These are phyloP conservation scores for Tetrapisispora nanseiensis DNA, from an alignment of 805 yeast species.

Conservation along the genomic window DNA sequence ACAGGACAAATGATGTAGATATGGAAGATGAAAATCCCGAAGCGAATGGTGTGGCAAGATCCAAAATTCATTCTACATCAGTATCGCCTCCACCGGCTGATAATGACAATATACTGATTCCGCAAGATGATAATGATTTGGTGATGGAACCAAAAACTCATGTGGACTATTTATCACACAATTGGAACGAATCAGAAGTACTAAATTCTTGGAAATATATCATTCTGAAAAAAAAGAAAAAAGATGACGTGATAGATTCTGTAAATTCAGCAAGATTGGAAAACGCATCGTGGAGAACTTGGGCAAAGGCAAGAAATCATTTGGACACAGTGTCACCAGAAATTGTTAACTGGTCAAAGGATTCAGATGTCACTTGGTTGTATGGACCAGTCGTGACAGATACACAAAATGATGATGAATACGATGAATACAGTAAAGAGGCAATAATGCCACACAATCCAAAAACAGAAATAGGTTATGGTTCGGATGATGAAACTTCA, in stretches of 20 bases:
- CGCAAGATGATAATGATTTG: conserved; percentile 82
- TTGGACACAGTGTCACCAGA: conserved; percentile 81
- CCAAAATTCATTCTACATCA: conserved; percentile 16
- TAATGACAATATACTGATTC: conserved; percentile 27
- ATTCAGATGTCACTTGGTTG: conserved; percentile 94
- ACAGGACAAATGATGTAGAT: not conserved
- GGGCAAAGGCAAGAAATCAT: conserved; percentile 85
- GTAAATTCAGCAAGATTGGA: conserved; percentile 75
- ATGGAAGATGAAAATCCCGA: conserved; percentile 2
- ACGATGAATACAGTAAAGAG: conserved; percentile 1
- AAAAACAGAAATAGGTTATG: conserved; percentile 25
- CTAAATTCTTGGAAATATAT: conserved; percentile 94
- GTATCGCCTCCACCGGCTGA: conserved; percentile 31
- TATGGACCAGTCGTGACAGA: conserved; percentile 65
- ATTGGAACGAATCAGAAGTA: conserved; percentile 92
- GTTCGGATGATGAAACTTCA: conserved; percentile 32
- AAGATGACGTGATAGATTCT: conserved; percentile 40
- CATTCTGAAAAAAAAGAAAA: conserved; percentile 55
- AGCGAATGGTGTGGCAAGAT: conserved; percentile 2
- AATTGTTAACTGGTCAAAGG: conserved; percentile 91
- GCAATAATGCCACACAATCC: not conserved
- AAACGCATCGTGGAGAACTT: conserved; percentile 94
- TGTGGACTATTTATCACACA: conserved; percentile 89
- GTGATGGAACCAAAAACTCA: conserved; percentile 76
- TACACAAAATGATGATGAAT: not conserved